phyloP scores from a whole-genome alignment of 495 filamentous ascomycete genomes.

The Aspergillus cavernicola region DNA sequence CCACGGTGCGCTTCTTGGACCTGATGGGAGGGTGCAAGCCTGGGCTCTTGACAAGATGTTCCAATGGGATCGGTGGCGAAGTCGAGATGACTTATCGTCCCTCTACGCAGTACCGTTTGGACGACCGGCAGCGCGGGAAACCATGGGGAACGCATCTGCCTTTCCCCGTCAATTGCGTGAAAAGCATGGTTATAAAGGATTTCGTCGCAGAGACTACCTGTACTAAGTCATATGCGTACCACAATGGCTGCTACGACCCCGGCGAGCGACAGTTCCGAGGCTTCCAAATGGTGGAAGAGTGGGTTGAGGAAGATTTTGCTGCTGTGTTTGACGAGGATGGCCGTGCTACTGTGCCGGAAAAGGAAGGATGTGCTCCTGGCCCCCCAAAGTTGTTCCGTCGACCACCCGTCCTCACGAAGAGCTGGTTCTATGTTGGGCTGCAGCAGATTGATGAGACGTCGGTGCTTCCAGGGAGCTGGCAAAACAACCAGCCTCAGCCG shows the following conservation, averaged over 20 bases:
- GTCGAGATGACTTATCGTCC: neutral
- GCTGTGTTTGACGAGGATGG: neutral
- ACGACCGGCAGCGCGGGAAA: neutral
- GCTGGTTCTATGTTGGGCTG: conserved; percentile 3
- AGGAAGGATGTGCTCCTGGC: no score
- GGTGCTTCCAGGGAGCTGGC: neutral
- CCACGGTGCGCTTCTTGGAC: no score
- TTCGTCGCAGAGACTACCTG: neutral
- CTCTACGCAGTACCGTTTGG: neutral
- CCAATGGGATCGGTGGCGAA: neutral
- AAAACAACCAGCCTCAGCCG: no score
- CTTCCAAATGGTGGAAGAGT: conserved; percentile 3
- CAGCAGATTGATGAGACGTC: neutral
- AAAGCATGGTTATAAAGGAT: neutral
- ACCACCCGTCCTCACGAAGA: neutral
- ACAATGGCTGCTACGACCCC: conserved; percentile 5
- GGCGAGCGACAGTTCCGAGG: conserved; percentile 3
- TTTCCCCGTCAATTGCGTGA: neutral
- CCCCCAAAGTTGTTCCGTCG: neutral
- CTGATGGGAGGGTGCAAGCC: neutral
- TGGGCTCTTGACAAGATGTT: neutral
- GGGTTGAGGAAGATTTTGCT: neutral
- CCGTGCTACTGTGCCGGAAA: no score
- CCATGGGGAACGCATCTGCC: conserved; percentile 2
- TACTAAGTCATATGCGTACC: neutral